Evolutionary conservation across 345 rosid genomes (phyloP), one percentile per base, ranked within the genome.

Genomic region (Acer yangbiense): DNA sequence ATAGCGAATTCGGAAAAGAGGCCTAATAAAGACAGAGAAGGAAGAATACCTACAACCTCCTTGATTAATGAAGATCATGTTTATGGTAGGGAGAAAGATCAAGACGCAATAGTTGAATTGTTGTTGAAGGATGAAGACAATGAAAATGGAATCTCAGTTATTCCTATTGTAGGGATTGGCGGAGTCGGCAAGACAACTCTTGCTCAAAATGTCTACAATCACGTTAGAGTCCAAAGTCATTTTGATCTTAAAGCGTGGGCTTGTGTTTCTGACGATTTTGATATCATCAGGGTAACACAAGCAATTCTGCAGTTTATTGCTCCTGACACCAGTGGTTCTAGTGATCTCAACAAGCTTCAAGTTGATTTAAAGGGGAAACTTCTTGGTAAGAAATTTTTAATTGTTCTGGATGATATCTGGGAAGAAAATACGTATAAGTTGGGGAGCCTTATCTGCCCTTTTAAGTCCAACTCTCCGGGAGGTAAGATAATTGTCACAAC

Each of bases 161-260:
- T 83, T 14, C 58, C 83, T 10, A 77, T 83, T 1, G 9, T 70
- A 0, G 86, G 86, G 7, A 77, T 76, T 64, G 86, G 79, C 0
- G 83, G 86, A 0, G 16, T 77, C 3, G 83, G 86, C 1, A 80
- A 83, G 50, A 83, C 86, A 43, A 80, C 83, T 21, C 77, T 83
- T n/a, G 73, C 86, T 44, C 71, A 70, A 65, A 64, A 77, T 23
- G 68, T 77, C 3, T 83, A 71, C 50, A 73, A 80, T 39, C 79
- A 77, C 64, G 13, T 14, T 3, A 32, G 0, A n/a, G 69, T 77
- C 9, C 18, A 63, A 8, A 9, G 20, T 4, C 54, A 48, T 29
- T 83, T 80, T 6, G 73, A 80, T 32, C 29, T 77, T 9, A 77
- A 54, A 41, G 73, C 54, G 0, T 78, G 85, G 85, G 29, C 12